These are phyloP conservation scores for Mycena haematopus DNA, from an alignment of 768 basidiomycete species.

Conservation along the genomic window DNA sequence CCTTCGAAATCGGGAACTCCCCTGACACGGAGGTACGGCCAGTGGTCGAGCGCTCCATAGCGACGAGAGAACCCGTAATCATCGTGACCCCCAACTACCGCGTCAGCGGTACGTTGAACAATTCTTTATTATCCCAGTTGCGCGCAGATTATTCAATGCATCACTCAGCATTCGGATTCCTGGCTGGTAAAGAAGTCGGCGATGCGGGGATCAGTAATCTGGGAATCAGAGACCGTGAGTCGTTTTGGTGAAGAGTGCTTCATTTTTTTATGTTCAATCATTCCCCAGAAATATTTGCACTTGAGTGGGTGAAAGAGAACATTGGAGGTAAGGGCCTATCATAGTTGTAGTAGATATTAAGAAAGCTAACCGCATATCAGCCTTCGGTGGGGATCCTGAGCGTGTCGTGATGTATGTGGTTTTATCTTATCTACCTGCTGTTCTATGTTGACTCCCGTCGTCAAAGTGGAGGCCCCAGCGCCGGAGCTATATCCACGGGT, in stretches of 20 bases:
- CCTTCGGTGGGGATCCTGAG: not conserved
- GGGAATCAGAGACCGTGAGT: conserved; percentile 14
- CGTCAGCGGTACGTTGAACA: conserved; percentile 12
- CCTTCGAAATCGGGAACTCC: not conserved
- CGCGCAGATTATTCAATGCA: not conserved
- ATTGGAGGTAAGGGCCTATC: too few species aligned
- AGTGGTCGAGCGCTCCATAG: not conserved
- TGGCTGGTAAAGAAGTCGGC: conserved; percentile 12
- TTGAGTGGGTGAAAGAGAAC: not conserved
- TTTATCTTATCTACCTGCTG: too few species aligned
- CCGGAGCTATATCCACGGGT: conserved; percentile 10
- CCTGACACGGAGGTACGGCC: not conserved
- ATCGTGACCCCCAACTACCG: conserved; percentile 3
- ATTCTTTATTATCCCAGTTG: too few species aligned
- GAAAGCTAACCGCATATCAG: too few species aligned
- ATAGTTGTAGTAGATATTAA: too few species aligned
- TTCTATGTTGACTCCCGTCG: too few species aligned
- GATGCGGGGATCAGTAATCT: conserved; percentile 16
- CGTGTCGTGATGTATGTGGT: not conserved
- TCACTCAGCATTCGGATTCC: conserved; percentile 19
- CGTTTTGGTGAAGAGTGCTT: not conserved
- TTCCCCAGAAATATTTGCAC: not conserved
- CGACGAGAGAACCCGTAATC: not conserved
- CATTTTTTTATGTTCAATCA: not conserved
- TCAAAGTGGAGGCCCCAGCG: conserved; percentile 14